Evolutionary conservation across 2,329 filamentous ascomycete species (phyloP).

Genomic region (Hirsutella rhossiliensis): DNA sequence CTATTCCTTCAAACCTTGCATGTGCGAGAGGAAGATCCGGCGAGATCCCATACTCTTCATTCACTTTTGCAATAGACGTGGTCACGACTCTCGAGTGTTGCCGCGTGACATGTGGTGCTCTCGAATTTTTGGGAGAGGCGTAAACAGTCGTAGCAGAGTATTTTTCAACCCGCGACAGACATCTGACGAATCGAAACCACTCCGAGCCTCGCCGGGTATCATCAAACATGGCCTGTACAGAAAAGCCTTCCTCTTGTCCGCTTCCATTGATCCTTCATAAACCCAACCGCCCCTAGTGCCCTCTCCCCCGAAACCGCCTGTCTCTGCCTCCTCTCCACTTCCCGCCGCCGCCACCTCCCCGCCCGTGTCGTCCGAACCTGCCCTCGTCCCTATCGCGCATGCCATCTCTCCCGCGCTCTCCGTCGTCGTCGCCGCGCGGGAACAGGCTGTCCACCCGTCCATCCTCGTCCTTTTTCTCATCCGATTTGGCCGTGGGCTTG

Average conservation of each 20-base stretch:
- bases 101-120: too few species aligned
- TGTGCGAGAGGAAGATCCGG: background rate
- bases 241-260: too few species aligned
- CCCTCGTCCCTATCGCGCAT: conserved; percentile 21
- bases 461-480: conserved; percentile 47
- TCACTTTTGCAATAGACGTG: background rate
- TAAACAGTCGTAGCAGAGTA: too few species aligned
- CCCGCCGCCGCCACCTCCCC: conserved; percentile 21
- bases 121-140: too few species aligned
- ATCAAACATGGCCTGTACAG: too few species aligned
- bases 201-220: too few species aligned
- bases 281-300: conserved; percentile 11
- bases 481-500: conserved; percentile 59
- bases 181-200: too few species aligned
- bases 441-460: conserved; percentile 13
- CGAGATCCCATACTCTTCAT: background rate
- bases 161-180: too few species aligned
- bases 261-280: background rate
- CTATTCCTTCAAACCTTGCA: background rate
- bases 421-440: conserved; percentile 21
- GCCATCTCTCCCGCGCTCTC: conserved; percentile 21
- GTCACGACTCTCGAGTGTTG: background rate
- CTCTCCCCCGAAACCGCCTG: conserved; percentile 22
- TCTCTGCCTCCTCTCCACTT: conserved; percentile 24
- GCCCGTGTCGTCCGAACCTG: conserved; percentile 16